Conservation (phyloP, 306 rosid genomes). For the Astragalus membranaceus region DNA sequence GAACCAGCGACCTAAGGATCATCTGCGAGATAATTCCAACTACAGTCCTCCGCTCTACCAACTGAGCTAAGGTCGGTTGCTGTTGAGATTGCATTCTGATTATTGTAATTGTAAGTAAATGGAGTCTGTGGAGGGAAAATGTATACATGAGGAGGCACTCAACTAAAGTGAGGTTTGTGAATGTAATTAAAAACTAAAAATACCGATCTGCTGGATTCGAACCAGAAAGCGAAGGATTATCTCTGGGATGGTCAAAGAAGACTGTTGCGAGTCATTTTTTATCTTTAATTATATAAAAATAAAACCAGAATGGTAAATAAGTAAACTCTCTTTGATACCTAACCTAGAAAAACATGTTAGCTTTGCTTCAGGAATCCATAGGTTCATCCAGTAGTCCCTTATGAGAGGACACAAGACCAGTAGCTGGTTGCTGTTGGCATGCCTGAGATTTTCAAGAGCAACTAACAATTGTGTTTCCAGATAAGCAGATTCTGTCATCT, state of each 20-base stretch:
- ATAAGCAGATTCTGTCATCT: not conserved
- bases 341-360: not conserved
- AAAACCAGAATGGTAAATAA: not conserved
- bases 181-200: no score
- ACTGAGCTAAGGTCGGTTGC: slow-evolving; percentile 1
- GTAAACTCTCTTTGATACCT: not conserved
- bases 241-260: no score
- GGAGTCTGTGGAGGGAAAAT: no score
- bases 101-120: no score
- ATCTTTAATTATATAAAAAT: not conserved
- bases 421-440: not conserved
- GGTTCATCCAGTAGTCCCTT: not conserved
- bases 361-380: not conserved
- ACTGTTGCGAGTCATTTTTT: not conserved
- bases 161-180: no score
- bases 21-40: not conserved
- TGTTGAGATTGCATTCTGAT: no score
- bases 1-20: slow-evolving; percentile 5
- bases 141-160: no score
- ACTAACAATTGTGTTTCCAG: not conserved
- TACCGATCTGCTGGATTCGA: no score
- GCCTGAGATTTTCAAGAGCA: not conserved
- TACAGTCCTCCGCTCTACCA: slow-evolving; percentile 11
- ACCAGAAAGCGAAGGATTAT: no score
- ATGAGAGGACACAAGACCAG: not conserved